These are phyloP conservation scores for Suhomyces taliae DNA, from an alignment of 1,139 yeast genomes.

Conservation along the genomic window DNA sequence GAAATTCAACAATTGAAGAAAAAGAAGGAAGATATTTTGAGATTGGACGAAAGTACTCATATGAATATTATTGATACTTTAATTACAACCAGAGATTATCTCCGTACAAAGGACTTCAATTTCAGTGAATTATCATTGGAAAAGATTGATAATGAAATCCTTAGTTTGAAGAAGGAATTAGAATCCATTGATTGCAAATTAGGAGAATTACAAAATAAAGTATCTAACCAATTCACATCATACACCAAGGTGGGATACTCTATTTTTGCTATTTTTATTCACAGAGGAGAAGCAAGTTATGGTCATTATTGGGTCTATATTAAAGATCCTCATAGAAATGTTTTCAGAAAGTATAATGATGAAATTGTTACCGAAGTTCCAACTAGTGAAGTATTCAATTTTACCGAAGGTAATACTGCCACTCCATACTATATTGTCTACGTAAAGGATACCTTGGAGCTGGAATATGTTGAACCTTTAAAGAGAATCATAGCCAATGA, in stretches of 20 bases:
- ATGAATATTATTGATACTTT: slow-evolving; percentile 51
- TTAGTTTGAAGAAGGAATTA: slow-evolving; percentile 39
- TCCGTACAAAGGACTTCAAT: slow-evolving; percentile 33
- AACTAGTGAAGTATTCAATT: slow-evolving; percentile 72
- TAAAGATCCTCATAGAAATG: slow-evolving; percentile 62
- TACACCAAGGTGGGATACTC: slow-evolving; percentile 71
- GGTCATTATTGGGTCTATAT: slow-evolving; percentile 98
- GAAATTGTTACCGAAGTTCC: slow-evolving; percentile 83
- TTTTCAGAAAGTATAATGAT: slow-evolving; percentile 90
- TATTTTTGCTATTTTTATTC: slow-evolving; percentile 89
- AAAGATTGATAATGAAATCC: slow-evolving; percentile 35
- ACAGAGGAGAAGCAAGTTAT: slow-evolving; percentile 91
- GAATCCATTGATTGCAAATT: slow-evolving; percentile 38
- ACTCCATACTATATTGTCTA: slow-evolving; percentile 92
- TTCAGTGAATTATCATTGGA: slow-evolving; percentile 38
- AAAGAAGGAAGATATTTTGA: slow-evolving; percentile 42
- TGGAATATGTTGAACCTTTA: slow-evolving; percentile 66
- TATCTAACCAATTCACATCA: slow-evolving; percentile 58
- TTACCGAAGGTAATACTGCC: slow-evolving; percentile 73
- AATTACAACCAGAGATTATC: slow-evolving; percentile 55
- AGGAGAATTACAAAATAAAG: slow-evolving; percentile 42
- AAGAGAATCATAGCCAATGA: slow-evolving; percentile 25
- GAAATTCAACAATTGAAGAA: slow-evolving; percentile 47
- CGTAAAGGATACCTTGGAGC: slow-evolving; percentile 62
- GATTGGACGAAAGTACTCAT: slow-evolving; percentile 47